Evolutionary conservation across 345 rosid species (phyloP).

Genomic region (Sapria himalayana): DNA sequence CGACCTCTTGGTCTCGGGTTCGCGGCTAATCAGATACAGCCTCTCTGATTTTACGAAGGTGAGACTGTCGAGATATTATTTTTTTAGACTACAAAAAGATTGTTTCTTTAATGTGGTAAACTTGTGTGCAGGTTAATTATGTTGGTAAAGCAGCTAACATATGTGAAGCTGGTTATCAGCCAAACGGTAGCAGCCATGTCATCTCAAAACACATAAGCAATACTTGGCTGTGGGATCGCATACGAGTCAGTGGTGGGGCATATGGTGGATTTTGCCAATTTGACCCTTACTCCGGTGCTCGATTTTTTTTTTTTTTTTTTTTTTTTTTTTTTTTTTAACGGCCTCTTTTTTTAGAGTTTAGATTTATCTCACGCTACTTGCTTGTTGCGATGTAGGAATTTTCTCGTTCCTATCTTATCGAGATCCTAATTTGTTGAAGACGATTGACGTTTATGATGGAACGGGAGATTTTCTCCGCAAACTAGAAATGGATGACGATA

Average conservation of each 20-base stretch:
- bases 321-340: not conserved
- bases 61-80: too few relatives aligned
- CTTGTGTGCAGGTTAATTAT: slow-evolving; percentile 56
- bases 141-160: slow-evolving; percentile 88
- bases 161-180: slow-evolving; percentile 57
- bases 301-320: too few relatives aligned
- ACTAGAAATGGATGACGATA: slow-evolving; percentile 64
- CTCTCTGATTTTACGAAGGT: too few relatives aligned
- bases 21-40: too few relatives aligned
- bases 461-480: slow-evolving; percentile 68
- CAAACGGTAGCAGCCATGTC: slow-evolving; percentile 77
- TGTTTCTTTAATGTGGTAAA: too few relatives aligned
- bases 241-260: slow-evolving; percentile 94
- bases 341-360: not conserved
- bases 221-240: slow-evolving; percentile 97
- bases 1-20: too few relatives aligned
- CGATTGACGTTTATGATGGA: slow-evolving; percentile 70
- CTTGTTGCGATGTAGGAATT: slow-evolving; percentile 27
- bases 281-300: slow-evolving; percentile 76
- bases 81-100: too few relatives aligned
- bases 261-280: slow-evolving; percentile 95
- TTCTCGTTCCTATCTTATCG: slow-evolving; percentile 78
- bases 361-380: slow-evolving; percentile 4
- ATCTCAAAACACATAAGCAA: slow-evolving; percentile 72
- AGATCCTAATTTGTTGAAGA: slow-evolving; percentile 81